Conservation (phyloP, 2,329 filamentous ascomycete species). For the Arthrocladium fulminans region DNA sequence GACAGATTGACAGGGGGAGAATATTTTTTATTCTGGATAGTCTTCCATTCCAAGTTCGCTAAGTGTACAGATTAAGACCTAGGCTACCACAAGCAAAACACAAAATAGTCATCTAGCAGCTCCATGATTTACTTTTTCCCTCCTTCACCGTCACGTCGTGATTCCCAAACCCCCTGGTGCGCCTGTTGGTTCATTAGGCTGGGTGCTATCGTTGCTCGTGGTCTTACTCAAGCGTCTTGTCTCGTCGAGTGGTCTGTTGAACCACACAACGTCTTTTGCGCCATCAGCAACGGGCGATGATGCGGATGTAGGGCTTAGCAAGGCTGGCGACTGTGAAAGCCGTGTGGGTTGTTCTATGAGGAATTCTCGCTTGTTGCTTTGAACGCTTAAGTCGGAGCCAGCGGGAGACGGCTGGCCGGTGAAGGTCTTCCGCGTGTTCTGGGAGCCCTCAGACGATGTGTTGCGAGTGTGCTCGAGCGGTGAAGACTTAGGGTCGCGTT, state of each 20-base stretch:
- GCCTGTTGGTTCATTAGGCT: neutral
- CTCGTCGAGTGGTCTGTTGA: slow-evolving; percentile 5
- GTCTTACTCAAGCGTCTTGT: neutral
- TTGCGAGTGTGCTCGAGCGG: neutral
- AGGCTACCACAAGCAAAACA: neutral
- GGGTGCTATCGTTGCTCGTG: neutral
- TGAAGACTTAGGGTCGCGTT: neutral
- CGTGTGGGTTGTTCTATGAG: neutral
- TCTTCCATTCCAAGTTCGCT: neutral
- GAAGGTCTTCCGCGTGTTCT: slow-evolving; percentile 5
- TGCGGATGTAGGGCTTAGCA: slow-evolving; percentile 4
- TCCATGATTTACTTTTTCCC: neutral
- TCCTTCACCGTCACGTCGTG: neutral
- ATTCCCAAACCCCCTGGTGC: neutral
- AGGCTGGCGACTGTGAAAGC: neutral
- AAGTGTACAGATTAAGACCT: too few species aligned
- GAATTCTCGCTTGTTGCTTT: neutral
- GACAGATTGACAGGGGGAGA: neutral
- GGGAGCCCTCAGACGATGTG: neutral
- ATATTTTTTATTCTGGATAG: neutral
- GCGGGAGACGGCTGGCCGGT: slow-evolving; percentile 2
- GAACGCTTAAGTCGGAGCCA: neutral
- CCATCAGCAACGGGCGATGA: neutral
- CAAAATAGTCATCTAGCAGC: neutral
- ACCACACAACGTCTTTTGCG: slow-evolving; percentile 5